Evolutionary conservation across 2,329 filamentous ascomycete species (phyloP).

Genomic region (Fusarium sp.): DNA sequence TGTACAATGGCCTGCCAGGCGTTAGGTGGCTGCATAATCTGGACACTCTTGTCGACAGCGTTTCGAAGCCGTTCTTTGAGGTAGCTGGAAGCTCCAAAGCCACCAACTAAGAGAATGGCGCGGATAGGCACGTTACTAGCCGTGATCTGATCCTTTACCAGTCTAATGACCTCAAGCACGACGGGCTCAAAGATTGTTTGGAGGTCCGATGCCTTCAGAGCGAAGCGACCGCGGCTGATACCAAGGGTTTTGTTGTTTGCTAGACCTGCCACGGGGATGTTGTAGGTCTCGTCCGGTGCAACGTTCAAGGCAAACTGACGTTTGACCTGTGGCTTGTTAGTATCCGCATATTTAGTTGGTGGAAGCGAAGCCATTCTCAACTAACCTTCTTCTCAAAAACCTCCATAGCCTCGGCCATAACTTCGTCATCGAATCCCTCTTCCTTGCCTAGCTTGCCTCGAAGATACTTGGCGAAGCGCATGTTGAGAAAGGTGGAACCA

Average conservation of each 20-base stretch:
- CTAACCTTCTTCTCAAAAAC: conserved; percentile 57
- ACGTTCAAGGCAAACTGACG: conserved; percentile 54
- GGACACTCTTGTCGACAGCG: conserved; percentile 53
- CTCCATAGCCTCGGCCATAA: conserved; percentile 57
- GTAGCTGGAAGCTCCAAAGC: conserved; percentile 63
- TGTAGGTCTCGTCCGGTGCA: conserved; percentile 54
- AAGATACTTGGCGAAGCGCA: conserved; percentile 60
- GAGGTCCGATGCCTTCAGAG: conserved; percentile 57
- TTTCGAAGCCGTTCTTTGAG: conserved; percentile 58
- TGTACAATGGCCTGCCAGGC: conserved; percentile 65
- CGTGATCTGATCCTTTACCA: conserved; percentile 61
- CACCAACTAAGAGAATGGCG: conserved; percentile 62
- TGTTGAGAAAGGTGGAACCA: conserved; percentile 63
- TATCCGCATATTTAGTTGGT: too few relatives aligned
- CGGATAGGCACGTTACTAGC: conserved; percentile 56
- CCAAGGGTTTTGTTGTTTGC: conserved; percentile 57
- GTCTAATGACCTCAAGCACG: conserved; percentile 59
- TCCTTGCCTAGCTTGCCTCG: conserved; percentile 57
- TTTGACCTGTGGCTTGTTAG: conserved; percentile 47
- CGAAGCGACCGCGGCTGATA: conserved; percentile 56
- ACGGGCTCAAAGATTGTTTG: conserved; percentile 62
- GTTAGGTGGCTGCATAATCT: conserved; percentile 62
- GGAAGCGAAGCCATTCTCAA: too few relatives aligned
- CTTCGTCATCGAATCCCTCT: conserved; percentile 58
- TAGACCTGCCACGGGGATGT: conserved; percentile 59